Evolutionary conservation across 2,329 filamentous ascomycete species (phyloP).

Genomic region (Plectosphaerella cucumerina): DNA sequence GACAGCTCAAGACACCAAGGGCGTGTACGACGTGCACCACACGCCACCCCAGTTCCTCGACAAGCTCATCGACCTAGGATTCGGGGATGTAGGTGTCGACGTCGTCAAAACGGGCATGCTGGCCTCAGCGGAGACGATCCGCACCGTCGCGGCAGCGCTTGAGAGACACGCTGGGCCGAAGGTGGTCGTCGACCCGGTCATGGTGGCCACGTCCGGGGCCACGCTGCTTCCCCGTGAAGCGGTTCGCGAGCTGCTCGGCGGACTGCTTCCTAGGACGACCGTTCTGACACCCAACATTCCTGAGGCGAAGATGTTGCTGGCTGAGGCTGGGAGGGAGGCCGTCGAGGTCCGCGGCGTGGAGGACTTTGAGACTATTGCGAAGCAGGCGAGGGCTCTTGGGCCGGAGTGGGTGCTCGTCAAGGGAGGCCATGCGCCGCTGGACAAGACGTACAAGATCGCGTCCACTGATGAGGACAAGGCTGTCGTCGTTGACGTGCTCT

Average conservation of each 20-base stretch:
- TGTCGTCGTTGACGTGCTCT: constrained; percentile 73
- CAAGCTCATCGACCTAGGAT: constrained; percentile 80
- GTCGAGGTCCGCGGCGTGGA: constrained; percentile 48
- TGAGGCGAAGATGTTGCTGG: constrained; percentile 64
- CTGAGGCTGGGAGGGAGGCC: constrained; percentile 39
- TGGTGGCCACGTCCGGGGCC: constrained; percentile 81
- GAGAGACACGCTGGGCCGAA: constrained; percentile 50
- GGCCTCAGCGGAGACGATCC: constrained; percentile 66
- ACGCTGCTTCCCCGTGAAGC: constrained; percentile 63
- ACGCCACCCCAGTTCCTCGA: constrained; percentile 74
- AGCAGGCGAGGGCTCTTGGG: constrained; percentile 61
- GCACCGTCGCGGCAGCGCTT: constrained; percentile 63
- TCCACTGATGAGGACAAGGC: constrained; percentile 53
- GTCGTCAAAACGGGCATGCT: constrained; percentile 93
- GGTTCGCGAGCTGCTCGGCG: constrained; percentile 52
- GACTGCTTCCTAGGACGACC: constrained; percentile 62
- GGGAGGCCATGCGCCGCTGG: constrained; percentile 84
- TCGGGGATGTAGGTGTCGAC: constrained; percentile 81
- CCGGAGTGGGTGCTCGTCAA: constrained; percentile 82
- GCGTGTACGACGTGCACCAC: constrained; percentile 76
- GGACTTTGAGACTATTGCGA: constrained; percentile 67
- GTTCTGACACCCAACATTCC: constrained; percentile 75
- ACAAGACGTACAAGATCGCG: constrained; percentile 56
- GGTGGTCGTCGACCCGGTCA: constrained; percentile 74
- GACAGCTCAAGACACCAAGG: constrained; percentile 91